These are phyloP conservation scores for Urostyla sp. DNA, from an alignment of 73 alveolate species.

Conservation along the genomic window DNA sequence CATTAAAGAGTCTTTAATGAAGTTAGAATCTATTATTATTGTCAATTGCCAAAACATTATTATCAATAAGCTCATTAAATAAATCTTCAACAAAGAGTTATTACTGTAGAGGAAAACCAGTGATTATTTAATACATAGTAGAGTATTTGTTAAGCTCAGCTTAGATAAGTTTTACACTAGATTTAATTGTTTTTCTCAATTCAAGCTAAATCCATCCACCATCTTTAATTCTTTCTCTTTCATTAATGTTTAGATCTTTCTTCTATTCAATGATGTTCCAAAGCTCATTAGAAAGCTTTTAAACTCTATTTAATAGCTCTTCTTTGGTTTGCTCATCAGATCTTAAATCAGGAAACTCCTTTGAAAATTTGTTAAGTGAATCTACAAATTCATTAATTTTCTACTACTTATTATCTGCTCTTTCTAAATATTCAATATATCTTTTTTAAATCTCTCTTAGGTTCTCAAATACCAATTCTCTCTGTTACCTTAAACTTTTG, in stretches of 20 bases:
- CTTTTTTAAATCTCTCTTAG: constrained; percentile 82
- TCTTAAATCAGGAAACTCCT: constrained; percentile 96
- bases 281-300: constrained; percentile 89
- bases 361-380: constrained; percentile 92
- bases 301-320: constrained; percentile 95
- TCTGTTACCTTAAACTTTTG: constrained; percentile 82
- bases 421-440: constrained; percentile 84
- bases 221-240: constrained; percentile 78
- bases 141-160: constrained; percentile 30
- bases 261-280: constrained; percentile 91
- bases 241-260: constrained; percentile 92
- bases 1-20: neutral
- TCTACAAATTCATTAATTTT: constrained; percentile 88
- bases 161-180: constrained; percentile 42
- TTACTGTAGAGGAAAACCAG: neutral
- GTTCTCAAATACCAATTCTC: constrained; percentile 81
- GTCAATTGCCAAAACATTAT: constrained; percentile 5
- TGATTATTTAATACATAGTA: neutral
- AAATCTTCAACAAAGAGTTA: neutral
- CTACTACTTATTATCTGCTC: constrained; percentile 88
- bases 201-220: constrained; percentile 95
- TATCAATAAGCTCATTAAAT: neutral
- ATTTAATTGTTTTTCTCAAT: constrained; percentile 81
- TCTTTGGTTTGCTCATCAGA: constrained; percentile 96
- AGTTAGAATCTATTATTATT: neutral